Conservation (phyloP, 2,329 filamentous ascomycete genomes). For the Drechslerella stenobrocha region DNA sequence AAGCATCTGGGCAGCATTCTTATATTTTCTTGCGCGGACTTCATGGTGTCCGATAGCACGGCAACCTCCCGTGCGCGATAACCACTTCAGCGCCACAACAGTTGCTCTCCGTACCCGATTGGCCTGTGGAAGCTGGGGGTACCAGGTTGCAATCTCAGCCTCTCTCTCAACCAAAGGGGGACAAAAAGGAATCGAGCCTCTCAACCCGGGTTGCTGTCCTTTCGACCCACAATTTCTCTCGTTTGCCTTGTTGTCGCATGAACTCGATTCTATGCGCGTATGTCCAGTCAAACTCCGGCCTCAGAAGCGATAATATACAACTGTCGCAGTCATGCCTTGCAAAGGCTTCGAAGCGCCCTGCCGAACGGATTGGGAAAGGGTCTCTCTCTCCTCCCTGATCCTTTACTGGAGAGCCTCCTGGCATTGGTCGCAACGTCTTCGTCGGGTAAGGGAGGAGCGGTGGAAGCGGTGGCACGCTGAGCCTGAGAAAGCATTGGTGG, state of each 20-base stretch:
- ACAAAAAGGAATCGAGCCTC: too few species aligned
- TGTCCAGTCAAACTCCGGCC: constrained; percentile 2
- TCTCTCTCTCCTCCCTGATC: constrained; percentile 1
- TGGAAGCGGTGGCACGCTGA: neutral
- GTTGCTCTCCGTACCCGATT: too few species aligned
- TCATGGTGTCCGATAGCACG: too few species aligned
- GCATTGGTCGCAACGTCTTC: constrained; percentile 4
- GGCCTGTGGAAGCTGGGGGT: too few species aligned
- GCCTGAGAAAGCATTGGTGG: neutral
- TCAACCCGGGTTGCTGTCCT: too few species aligned
- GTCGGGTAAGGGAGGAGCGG: neutral
- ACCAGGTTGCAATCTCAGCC: too few species aligned
- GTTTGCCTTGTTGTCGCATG: neutral
- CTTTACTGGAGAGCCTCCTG: constrained; percentile 3
- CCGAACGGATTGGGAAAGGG: constrained; percentile 9
- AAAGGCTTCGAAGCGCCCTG: constrained; percentile 36
- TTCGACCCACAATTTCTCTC: too few species aligned
- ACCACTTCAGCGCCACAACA: too few species aligned
- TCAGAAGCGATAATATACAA: neutral
- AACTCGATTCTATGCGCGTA: neutral
- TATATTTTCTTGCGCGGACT: too few species aligned
- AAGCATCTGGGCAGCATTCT: too few species aligned
- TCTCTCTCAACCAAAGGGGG: too few species aligned
- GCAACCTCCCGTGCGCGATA: too few species aligned
- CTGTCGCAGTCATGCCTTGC: constrained; percentile 26